Percentiles rank a stretch among this genome's conserved stretches.
phyloP scores from a whole-genome alignment of 2,329 filamentous ascomycete species.

The Didymella arachidicola region DNA sequence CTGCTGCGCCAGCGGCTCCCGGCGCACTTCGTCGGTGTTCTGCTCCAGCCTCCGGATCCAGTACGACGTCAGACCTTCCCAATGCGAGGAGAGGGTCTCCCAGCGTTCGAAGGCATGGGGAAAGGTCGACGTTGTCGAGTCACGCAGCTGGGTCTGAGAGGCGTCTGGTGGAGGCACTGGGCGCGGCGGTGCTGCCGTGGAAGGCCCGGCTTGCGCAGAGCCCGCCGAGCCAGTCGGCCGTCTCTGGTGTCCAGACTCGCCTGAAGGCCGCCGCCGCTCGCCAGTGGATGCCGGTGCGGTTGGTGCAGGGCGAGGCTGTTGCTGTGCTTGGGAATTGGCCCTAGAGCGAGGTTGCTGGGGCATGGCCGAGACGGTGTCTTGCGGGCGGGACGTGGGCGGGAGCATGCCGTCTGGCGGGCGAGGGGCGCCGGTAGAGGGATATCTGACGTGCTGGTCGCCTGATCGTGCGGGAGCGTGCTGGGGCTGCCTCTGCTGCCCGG shows the following conservation, averaged over 20 bases:
- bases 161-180: constrained; percentile 35
- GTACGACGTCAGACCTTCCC: constrained; percentile 96
- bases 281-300: constrained; percentile 29
- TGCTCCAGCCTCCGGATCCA: constrained; percentile 94
- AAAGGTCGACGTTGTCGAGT: constrained; percentile 70
- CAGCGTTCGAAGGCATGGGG: constrained; percentile 97
- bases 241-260: constrained; percentile 39
- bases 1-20: constrained; percentile 84
- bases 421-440: constrained; percentile 36
- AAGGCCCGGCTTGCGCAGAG: constrained; percentile 44
- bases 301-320: constrained; percentile 45
- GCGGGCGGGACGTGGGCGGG: constrained; percentile 33
- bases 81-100: constrained; percentile 96
- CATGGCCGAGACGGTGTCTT: constrained; percentile 38
- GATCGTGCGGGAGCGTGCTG: constrained; percentile 37
- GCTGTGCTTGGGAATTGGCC: constrained; percentile 47
- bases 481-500: constrained; percentile 40
- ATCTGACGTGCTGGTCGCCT: constrained; percentile 41
- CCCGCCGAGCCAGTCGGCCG: constrained; percentile 37
- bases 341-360: constrained; percentile 44
- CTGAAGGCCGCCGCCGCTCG: constrained; percentile 43
- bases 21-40: constrained; percentile 83
- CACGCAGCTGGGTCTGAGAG: constrained; percentile 41
- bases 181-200: constrained; percentile 30
- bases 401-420: constrained; percentile 42